Conservation (phyloP, 2,329 filamentous ascomycete species). For the Penicillium oxalicum region DNA sequence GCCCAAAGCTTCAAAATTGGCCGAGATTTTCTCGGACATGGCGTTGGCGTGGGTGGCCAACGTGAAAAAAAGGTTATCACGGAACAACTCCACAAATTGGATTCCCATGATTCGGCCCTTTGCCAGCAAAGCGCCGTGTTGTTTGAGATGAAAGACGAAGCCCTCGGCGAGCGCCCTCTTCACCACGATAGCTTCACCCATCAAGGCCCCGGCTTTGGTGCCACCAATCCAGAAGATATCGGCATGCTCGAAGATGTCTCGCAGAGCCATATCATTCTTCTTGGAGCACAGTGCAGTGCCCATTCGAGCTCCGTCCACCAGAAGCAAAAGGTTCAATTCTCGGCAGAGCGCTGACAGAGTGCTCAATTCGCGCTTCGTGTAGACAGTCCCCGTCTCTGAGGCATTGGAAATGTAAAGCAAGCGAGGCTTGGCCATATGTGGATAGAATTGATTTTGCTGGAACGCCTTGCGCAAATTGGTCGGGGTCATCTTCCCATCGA, state of each 20-base stretch:
- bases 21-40: slow-evolving; percentile 42
- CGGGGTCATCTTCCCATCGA: slow-evolving; percentile 46
- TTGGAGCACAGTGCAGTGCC: slow-evolving; percentile 40
- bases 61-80: slow-evolving; percentile 43
- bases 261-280: slow-evolving; percentile 41
- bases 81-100: slow-evolving; percentile 48
- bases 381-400: slow-evolving; percentile 48
- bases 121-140: slow-evolving; percentile 47
- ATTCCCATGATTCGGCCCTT: slow-evolving; percentile 47
- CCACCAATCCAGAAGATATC: slow-evolving; percentile 53
- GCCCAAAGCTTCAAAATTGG: slow-evolving; percentile 39
- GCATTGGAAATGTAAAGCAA: slow-evolving; percentile 51
- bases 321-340: slow-evolving; percentile 37
- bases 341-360: slow-evolving; percentile 43
- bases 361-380: slow-evolving; percentile 40
- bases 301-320: slow-evolving; percentile 47
- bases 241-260: slow-evolving; percentile 43
- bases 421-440: slow-evolving; percentile 48
- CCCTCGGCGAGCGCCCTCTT: slow-evolving; percentile 42
- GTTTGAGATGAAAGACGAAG: slow-evolving; percentile 49
- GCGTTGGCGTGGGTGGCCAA: slow-evolving; percentile 43
- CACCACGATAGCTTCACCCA: slow-evolving; percentile 49
- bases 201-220: slow-evolving; percentile 48
- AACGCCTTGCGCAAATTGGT: slow-evolving; percentile 39
- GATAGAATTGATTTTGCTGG: slow-evolving; percentile 47